Conservation (phyloP, 2,329 filamentous ascomycete genomes). For the Alternaria angustiovoidea region DNA sequence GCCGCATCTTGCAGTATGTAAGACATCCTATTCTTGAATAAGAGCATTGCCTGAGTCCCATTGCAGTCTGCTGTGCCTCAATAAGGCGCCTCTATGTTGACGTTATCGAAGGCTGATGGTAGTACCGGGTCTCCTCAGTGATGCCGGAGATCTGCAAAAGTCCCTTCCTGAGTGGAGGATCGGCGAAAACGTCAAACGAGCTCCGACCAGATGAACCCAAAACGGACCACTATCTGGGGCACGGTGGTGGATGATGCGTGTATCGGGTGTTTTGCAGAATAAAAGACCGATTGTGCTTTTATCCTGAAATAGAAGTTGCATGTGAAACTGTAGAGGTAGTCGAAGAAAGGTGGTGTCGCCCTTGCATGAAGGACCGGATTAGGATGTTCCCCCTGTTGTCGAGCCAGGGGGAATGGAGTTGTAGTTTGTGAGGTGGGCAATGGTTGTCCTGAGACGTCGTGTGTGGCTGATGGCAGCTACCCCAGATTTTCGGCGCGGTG, state of each 20-base stretch:
- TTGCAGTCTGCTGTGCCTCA: conserved; percentile 8
- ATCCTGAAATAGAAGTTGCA: conserved; percentile 3
- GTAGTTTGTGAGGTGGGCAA: neutral
- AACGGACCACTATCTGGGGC: neutral
- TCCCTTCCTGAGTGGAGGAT: conserved; percentile 21
- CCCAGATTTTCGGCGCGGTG: conserved; percentile 16
- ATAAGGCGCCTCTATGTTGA: conserved; percentile 16
- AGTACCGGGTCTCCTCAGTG: conserved; percentile 36
- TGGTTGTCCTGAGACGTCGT: neutral
- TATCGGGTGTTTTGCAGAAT: conserved; percentile 10
- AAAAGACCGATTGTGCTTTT: conserved; percentile 4
- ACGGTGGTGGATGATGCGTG: conserved; percentile 17
- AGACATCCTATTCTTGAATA: neutral
- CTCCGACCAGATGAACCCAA: conserved; percentile 14
- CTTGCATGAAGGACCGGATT: conserved; percentile 3
- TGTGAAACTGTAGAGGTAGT: neutral
- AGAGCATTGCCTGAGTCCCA: conserved; percentile 1
- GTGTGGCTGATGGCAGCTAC: conserved; percentile 5
- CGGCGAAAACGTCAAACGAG: conserved; percentile 20
- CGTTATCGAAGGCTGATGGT: conserved; percentile 18
- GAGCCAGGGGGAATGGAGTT: neutral
- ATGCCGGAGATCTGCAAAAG: conserved; percentile 25
- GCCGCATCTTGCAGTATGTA: neutral
- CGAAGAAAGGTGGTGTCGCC: neutral
- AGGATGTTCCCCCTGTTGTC: neutral